Evolutionary conservation across 148 eudicot genomes (phyloP), one percentile per base, ranked within the genome.

Genomic region (Camellia japonica): DNA sequence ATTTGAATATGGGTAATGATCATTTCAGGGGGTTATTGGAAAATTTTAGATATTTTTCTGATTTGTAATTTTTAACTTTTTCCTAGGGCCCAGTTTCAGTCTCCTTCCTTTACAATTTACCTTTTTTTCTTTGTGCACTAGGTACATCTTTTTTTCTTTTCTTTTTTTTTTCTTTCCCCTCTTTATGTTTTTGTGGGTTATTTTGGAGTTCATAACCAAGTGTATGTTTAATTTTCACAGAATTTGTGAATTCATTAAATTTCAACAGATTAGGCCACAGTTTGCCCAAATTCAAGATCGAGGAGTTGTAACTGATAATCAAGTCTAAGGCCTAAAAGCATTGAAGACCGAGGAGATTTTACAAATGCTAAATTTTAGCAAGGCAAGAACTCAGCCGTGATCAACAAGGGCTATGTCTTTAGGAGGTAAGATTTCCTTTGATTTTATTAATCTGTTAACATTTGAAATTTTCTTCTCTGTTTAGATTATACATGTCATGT

Each of bases 311-410:
- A 7, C 6, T 77, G 73, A 56, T 42, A 67, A 51, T 60, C 58
- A 71, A 74, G 51, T 65, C n/a, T 4, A 38, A 52, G 67, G 71
- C 46, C 42, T 20, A 20, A 38, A 44, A 6, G 60, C 73, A 41
- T 56, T 54, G 80, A 66, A 66, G 73, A 15, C 47, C 3, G 42
- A 6, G 64, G 63, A 55, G 44, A 77, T 77, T n/a, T 23, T 51
- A 49, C 63, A 44, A 86, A 89, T 87, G 92, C 85, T 83, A 71
- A 84, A 80, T 78, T 79, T 86, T 71, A 80, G 71, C 77, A 85
- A 83, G 86, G 70, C 85, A 65, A 82, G 87, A 77, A 81, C 63
- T 77, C 92, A 87, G 81, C 64, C 85, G 73, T 82, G 90, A 71
- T 41, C 89, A 15, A 80, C 71, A 41, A 84, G 90, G 83, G 78